Evolutionary conservation across 805 yeast species (phyloP).

Genomic region (Saturnispora dispora): DNA sequence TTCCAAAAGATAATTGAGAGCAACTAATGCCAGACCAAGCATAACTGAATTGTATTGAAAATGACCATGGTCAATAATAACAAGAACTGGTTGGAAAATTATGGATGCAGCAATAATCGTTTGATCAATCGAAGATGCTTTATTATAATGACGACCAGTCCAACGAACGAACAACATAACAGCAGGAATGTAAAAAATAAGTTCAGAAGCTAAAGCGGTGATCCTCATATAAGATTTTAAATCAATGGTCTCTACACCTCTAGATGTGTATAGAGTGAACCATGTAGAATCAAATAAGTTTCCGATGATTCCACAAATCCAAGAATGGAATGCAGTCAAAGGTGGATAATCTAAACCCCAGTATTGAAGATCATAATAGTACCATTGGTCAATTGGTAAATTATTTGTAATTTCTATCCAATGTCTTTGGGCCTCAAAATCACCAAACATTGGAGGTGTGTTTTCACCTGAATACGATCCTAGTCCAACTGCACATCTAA

Average conservation of each 20-base stretch:
- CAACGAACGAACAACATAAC: conserved; percentile 61
- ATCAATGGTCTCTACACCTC: conserved; percentile 63
- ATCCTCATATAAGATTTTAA: conserved; percentile 80
- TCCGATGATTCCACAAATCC: conserved; percentile 69
- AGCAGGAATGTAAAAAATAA: conserved; percentile 69
- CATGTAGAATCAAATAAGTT: conserved; percentile 51
- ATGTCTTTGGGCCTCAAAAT: conserved; percentile 96
- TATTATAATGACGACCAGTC: conserved; percentile 48
- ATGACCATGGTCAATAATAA: conserved; percentile 92
- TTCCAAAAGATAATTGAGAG: conserved; percentile 56
- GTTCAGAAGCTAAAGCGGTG: conserved; percentile 69
- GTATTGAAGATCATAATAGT: conserved; percentile 76
- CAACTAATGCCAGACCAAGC: conserved; percentile 73
- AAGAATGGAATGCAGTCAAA: conserved; percentile 88
- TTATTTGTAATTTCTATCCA: conserved; percentile 90
- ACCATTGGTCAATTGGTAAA: conserved; percentile 73
- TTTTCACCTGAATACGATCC: conserved; percentile 77
- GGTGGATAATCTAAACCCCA: conserved; percentile 99
- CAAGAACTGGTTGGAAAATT: conserved; percentile 74
- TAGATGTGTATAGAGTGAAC: conserved; percentile 65
- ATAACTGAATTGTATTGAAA: conserved; percentile 92
- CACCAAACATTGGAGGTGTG: conserved; percentile 80
- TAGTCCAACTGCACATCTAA: conserved; percentile 77
- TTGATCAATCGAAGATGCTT: conserved; percentile 59
- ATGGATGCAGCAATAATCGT: conserved; percentile 68